These are phyloP conservation scores for Colletotrichum sp. DNA, from an alignment of 2,329 filamentous ascomycete species.

Conservation along the genomic window DNA sequence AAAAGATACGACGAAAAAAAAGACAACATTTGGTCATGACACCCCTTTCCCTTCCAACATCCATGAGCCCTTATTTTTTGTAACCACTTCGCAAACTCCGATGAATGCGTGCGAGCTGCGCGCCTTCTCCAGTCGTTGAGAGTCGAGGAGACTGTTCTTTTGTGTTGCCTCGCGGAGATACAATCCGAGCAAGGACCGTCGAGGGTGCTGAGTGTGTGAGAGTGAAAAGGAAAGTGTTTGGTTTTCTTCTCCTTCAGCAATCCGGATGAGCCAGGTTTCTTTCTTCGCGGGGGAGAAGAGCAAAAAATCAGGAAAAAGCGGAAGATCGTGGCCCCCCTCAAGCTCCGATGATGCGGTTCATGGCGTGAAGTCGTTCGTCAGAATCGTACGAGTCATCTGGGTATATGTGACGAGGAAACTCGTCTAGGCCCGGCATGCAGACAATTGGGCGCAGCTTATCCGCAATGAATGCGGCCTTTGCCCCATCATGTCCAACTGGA, in stretches of 20 bases:
- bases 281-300: neutral
- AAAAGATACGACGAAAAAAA: neutral
- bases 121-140: constrained; percentile 21
- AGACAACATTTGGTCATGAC: constrained; percentile 14
- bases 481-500: constrained; percentile 7
- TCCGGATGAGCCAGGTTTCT: constrained; percentile 1
- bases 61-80: constrained; percentile 19
- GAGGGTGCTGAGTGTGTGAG: constrained; percentile 5
- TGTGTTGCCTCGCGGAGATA: neutral
- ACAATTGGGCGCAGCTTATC: constrained; percentile 16
- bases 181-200: constrained; percentile 8
- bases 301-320: constrained; percentile 9
- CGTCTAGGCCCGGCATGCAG: constrained; percentile 13
- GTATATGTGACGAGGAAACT: constrained; percentile 19
- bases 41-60: constrained; percentile 19
- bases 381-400: constrained; percentile 22
- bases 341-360: constrained; percentile 18
- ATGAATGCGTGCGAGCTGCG: constrained; percentile 21
- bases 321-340: constrained; percentile 7
- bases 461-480: constrained; percentile 4
- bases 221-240: neutral
- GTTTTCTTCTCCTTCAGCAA: constrained; percentile 10
- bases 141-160: constrained; percentile 14
- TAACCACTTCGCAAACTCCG: constrained; percentile 22
- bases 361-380: constrained; percentile 21